Conservation (phyloP, 495 filamentous ascomycete genomes). For the Aspergillus nanangensis region DNA sequence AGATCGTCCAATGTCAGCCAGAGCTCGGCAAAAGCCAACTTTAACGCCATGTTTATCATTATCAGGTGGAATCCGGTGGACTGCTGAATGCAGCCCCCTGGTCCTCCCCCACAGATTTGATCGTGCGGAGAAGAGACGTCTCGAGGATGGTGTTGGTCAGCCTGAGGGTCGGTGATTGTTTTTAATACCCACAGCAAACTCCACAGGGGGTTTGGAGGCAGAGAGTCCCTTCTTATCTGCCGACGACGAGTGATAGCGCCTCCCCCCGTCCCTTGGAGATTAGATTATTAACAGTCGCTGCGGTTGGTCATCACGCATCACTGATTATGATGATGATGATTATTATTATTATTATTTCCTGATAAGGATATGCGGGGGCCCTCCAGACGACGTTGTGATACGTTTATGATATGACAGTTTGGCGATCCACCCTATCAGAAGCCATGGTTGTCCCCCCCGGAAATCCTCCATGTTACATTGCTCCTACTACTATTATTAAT, state of each 20-base stretch:
- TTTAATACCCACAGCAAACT: background rate
- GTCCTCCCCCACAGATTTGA: constrained; percentile 20
- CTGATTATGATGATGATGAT: too few species aligned
- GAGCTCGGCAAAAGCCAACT: constrained; percentile 10
- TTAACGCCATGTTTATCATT: constrained; percentile 4
- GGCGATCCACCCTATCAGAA: background rate
- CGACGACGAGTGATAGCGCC: constrained; percentile 1
- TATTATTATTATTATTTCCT: too few species aligned
- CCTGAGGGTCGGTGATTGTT: background rate
- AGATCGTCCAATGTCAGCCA: constrained; percentile 8
- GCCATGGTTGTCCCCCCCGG: too few species aligned
- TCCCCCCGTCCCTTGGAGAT: too few species aligned
- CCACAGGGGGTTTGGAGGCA: background rate
- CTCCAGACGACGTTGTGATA: background rate
- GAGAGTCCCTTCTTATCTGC: constrained; percentile 6
- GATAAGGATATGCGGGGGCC: background rate
- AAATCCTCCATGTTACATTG: too few species aligned
- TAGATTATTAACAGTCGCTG: background rate
- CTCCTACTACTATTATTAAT: too few species aligned
- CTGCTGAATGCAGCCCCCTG: background rate
- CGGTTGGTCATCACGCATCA: background rate
- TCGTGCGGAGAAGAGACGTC: constrained; percentile 20
- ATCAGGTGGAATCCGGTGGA: background rate
- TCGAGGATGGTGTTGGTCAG: background rate
- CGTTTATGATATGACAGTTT: too few species aligned